phyloP scores from a whole-genome alignment of 805 yeast genomes.

The Millerozyma miso region DNA sequence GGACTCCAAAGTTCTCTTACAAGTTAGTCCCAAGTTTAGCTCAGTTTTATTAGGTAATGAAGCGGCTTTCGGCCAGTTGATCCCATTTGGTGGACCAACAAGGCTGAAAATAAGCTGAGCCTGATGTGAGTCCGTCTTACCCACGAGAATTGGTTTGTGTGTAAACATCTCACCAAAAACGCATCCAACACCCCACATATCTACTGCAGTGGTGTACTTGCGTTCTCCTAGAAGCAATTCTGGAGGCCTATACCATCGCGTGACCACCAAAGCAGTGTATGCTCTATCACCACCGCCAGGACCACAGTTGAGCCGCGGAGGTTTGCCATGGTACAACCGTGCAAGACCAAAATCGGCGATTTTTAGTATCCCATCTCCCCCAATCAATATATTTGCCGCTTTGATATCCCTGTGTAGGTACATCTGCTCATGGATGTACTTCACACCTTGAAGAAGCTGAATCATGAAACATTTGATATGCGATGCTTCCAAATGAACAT shows the following conservation, averaged over 20 bases:
- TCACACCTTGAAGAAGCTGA: conserved; percentile 76
- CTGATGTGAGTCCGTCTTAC: conserved; percentile 83
- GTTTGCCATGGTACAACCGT: conserved; percentile 59
- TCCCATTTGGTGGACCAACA: conserved; percentile 71
- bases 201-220: conserved; percentile 88
- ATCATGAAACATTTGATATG: conserved; percentile 80
- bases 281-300: conserved; percentile 55
- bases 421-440: conserved; percentile 64
- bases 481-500: conserved; percentile 51
- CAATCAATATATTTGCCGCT: conserved; percentile 89
- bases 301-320: conserved; percentile 50
- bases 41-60: conserved; percentile 53
- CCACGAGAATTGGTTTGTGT: conserved; percentile 78
- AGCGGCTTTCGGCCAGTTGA: conserved; percentile 58
- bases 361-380: conserved; percentile 70
- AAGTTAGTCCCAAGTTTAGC: conserved; percentile 41
- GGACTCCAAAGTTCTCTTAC: conserved; percentile 43
- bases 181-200: conserved; percentile 97
- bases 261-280: conserved; percentile 73
- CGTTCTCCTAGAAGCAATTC: conserved; percentile 85
- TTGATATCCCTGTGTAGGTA: conserved; percentile 86
- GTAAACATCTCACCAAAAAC: conserved; percentile 88
- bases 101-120: conserved; percentile 75
- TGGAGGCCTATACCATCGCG: conserved; percentile 97
- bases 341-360: conserved; percentile 97